phyloP scores from a whole-genome alignment of 139 green algal species.

The Chlamydomonas sp. region DNA sequence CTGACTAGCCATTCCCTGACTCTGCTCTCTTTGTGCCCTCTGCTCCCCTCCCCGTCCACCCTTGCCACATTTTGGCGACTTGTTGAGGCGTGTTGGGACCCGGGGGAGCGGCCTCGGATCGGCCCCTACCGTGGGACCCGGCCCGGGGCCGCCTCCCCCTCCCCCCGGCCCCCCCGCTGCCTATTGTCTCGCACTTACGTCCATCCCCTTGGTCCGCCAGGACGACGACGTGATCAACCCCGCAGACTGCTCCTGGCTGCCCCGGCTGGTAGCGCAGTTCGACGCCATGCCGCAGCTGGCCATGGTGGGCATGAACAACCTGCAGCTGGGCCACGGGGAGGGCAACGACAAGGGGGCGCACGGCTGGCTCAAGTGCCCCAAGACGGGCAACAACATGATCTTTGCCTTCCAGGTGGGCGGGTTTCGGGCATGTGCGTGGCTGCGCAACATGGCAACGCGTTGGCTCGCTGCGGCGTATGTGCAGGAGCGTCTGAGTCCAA shows the following conservation, averaged over 20 bases:
- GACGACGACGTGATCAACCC: slow-evolving; percentile 26
- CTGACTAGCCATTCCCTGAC: not conserved
- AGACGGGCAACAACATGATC: slow-evolving; percentile 13
- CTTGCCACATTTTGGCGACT: too few relatives aligned
- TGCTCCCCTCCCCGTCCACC: too few relatives aligned
- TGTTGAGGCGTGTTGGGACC: too few relatives aligned
- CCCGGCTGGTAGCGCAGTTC: slow-evolving; percentile 8
- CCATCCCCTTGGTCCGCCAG: not conserved
- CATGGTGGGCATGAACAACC: slow-evolving; percentile 21
- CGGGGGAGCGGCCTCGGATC: too few relatives aligned
- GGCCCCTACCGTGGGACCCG: too few relatives aligned
- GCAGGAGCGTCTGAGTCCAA: too few relatives aligned
- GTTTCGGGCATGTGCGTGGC: not conserved
- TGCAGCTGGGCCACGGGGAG: slow-evolving; percentile 20
- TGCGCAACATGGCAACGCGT: not conserved
- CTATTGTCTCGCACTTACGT: not conserved
- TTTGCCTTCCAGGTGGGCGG: slow-evolving; percentile 27
- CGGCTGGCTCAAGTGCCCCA: slow-evolving; percentile 4
- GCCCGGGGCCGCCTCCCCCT: too few relatives aligned
- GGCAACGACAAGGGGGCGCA: slow-evolving; percentile 1
- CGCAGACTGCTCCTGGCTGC: slow-evolving; percentile 40
- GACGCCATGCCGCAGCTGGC: slow-evolving; percentile 5
- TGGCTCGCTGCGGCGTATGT: too few relatives aligned
- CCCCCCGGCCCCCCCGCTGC: too few relatives aligned
- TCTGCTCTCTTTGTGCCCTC: not conserved